Evolutionary conservation across 106 monocot genomes (phyloP).

Genomic region (Dendrobium catenatum): DNA sequence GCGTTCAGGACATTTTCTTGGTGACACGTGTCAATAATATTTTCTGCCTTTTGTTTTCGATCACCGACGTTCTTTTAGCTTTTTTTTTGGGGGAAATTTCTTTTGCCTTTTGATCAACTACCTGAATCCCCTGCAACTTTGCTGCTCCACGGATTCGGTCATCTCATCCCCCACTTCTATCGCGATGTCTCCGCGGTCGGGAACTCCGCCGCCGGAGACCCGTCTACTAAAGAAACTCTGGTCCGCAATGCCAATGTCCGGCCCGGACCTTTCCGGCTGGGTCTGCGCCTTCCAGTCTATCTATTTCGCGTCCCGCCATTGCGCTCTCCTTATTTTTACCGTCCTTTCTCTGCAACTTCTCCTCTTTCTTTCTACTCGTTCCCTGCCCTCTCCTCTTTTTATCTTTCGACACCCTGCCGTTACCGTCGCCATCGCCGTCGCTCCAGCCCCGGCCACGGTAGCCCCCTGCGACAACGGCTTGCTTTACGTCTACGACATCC

Average conservation of each 20-base stretch:
- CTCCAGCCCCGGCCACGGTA: background rate
- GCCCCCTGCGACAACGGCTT: conserved; percentile 36
- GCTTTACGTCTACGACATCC: conserved; percentile 81
- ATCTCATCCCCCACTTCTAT: background rate
- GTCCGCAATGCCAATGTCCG: background rate
- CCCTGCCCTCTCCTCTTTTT: conserved; percentile 16
- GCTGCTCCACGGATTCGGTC: background rate
- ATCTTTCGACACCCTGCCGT: conserved; percentile 12
- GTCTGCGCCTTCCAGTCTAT: conserved; percentile 7
- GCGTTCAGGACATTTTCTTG: background rate
- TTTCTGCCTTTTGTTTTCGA: background rate
- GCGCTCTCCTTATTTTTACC: conserved; percentile 15
- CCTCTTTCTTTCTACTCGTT: conserved; percentile 20
- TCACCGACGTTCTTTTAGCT: background rate
- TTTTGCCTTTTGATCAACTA: background rate
- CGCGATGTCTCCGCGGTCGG: conserved; percentile 7
- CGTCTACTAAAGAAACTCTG: conserved; percentile 19
- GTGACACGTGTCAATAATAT: background rate
- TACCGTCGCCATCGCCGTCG: background rate
- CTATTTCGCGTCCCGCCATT: conserved; percentile 1
- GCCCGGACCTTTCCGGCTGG: conserved; percentile 1
- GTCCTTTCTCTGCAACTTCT: conserved; percentile 33
- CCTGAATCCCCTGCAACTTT: background rate
- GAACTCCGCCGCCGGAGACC: conserved; percentile 17
- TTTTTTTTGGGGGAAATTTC: background rate